Evolutionary conservation across 2,329 filamentous ascomycete species (phyloP).

Genomic region (Thelonectria rubi): DNA sequence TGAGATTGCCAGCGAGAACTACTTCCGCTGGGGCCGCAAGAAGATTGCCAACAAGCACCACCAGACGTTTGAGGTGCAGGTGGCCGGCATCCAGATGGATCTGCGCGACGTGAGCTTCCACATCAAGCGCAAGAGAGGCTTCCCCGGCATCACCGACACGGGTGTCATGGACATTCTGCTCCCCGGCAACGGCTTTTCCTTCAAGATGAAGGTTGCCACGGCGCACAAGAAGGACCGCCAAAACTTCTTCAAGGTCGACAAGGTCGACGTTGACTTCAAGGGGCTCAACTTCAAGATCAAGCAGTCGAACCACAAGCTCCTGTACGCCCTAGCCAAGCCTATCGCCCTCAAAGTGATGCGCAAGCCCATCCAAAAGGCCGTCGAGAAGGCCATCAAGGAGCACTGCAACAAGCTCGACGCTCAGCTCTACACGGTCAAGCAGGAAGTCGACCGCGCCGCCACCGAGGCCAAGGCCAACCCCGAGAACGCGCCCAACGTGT

Average conservation of each 20-base stretch:
- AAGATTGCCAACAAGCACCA: constrained; percentile 81
- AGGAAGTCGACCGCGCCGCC: constrained; percentile 79
- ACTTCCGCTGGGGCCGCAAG: constrained; percentile 95
- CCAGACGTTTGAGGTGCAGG: constrained; percentile 83
- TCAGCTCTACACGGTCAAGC: constrained; percentile 79
- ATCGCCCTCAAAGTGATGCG: constrained; percentile 84
- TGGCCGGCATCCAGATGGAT: constrained; percentile 92
- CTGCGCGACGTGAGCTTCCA: constrained; percentile 92
- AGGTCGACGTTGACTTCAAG: constrained; percentile 83
- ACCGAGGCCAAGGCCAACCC: constrained; percentile 68
- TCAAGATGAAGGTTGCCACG: constrained; percentile 89
- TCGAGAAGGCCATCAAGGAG: constrained; percentile 90
- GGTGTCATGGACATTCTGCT: constrained; percentile 91
- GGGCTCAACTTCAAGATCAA: constrained; percentile 88
- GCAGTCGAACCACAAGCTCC: constrained; percentile 92
- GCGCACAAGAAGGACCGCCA: constrained; percentile 78
- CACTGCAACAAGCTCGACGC: constrained; percentile 79
- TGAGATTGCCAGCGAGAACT: constrained; percentile 91
- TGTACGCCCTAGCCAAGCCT: constrained; percentile 89
- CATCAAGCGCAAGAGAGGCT: constrained; percentile 93
- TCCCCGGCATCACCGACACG: constrained; percentile 85
- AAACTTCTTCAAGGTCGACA: constrained; percentile 95
- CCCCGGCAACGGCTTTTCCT: constrained; percentile 86
- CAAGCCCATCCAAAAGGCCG: constrained; percentile 83
- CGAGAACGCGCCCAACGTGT: constrained; percentile 81